These are phyloP conservation scores for Fragilaria crotonensis DNA, from an alignment of 108 stramenopile species.

Conservation along the genomic window DNA sequence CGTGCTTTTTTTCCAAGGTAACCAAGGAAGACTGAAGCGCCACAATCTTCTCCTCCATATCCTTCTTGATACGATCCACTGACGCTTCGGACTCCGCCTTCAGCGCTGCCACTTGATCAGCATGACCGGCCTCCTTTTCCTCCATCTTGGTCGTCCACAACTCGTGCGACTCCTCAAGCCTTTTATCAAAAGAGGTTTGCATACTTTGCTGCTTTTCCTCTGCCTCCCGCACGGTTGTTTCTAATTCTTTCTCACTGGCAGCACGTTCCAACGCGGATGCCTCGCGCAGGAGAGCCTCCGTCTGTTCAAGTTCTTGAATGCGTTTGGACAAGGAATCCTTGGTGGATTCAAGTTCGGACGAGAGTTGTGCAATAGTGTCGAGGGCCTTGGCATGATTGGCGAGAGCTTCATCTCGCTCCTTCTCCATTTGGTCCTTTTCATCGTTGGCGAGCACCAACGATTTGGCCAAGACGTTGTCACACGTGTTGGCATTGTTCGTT, in stretches of 20 bases:
- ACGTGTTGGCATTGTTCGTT: constrained; percentile 16
- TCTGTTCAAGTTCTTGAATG: constrained; percentile 8
- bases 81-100: constrained; percentile 1
- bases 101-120: neutral
- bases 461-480: constrained; percentile 39
- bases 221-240: constrained; percentile 7
- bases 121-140: neutral
- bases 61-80: neutral
- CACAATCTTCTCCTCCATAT: neutral
- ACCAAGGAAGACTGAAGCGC: neutral
- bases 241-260: constrained; percentile 6
- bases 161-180: neutral
- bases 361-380: constrained; percentile 24
- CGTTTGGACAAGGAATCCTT: constrained; percentile 11
- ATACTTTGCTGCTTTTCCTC: neutral
- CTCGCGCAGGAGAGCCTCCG: neutral
- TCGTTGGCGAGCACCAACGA: constrained; percentile 37
- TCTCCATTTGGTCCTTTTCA: constrained; percentile 28
- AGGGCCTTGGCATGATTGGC: constrained; percentile 18
- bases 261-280: neutral
- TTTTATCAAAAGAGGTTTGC: constrained; percentile 6
- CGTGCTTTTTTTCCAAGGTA: neutral
- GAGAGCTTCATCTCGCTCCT: constrained; percentile 26
- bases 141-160: constrained; percentile 1
- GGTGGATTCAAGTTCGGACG: constrained; percentile 12